Conservation (phyloP, 2,329 filamentous ascomycete species). For the Neocucurbitaria cava region DNA sequence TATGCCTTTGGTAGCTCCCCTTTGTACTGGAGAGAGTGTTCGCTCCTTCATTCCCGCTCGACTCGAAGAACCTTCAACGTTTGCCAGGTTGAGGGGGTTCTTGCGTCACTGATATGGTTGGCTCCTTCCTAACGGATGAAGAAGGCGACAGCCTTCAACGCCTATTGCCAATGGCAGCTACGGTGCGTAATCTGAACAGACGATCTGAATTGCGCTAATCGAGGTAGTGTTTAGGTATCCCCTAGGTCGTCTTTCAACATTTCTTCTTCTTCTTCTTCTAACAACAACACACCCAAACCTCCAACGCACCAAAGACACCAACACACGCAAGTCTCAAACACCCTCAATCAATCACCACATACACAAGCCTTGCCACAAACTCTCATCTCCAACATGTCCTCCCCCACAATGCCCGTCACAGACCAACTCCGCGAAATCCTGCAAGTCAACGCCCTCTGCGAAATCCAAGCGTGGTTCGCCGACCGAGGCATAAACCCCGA, state of each 20-base stretch:
- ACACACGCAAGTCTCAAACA: no score
- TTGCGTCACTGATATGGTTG: background rate
- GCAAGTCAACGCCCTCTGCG: background rate
- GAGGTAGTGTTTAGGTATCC: no score
- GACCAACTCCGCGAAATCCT: background rate
- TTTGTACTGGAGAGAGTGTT: background rate
- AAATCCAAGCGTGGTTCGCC: background rate
- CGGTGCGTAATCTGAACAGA: no score
- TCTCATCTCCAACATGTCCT: background rate
- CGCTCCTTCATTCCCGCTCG: background rate
- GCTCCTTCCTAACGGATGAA: background rate
- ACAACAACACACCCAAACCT: no score
- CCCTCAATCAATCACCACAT: no score
- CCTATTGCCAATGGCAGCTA: background rate
- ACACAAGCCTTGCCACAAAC: no score
- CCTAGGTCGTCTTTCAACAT: no score
- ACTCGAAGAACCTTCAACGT: background rate
- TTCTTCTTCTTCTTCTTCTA: no score
- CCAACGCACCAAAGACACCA: no score
- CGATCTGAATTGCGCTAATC: no score
- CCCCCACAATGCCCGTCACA: no score
- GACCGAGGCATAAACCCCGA: background rate
- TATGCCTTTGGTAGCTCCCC: background rate
- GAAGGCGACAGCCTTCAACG: background rate
- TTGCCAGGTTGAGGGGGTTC: background rate